Evolutionary conservation across 177 flowering plant species (phyloP).

Genomic region (Telopea speciosissima): DNA sequence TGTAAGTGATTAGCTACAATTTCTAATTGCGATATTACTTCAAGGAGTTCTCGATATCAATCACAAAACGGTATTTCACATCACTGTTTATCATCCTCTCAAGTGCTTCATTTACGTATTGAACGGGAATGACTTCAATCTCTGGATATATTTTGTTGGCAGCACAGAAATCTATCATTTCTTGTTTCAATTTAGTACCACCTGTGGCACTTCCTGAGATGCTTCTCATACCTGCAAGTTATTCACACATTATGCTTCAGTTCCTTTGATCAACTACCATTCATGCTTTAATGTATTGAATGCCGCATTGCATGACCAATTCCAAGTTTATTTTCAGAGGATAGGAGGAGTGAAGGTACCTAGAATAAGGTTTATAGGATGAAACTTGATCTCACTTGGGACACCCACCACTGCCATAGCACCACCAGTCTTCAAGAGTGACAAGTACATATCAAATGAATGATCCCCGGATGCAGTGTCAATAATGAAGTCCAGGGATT

Average conservation of each 20-base stretch:
- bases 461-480: conserved; percentile 91
- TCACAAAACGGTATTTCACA: conserved; percentile 83
- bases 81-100: conserved; percentile 73
- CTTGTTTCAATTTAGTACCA: conserved; percentile 67
- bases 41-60: conserved; percentile 41
- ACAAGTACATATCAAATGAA: conserved; percentile 74
- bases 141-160: conserved; percentile 63
- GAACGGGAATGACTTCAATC: conserved; percentile 66
- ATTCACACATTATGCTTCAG: background rate
- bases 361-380: conserved; percentile 51
- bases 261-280: background rate
- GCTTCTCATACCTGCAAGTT: conserved; percentile 54
- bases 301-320: background rate
- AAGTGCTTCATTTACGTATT: conserved; percentile 76
- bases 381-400: conserved; percentile 72
- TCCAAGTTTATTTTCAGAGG: background rate
- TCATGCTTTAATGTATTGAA: background rate
- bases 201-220: conserved; percentile 74
- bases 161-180: conserved; percentile 86
- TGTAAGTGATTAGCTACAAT: too few species aligned
- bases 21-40: too few species aligned
- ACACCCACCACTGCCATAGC: conserved; percentile 65
- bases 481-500: conserved; percentile 67
- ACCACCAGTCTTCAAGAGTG: conserved; percentile 62
- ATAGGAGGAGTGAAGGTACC: conserved; percentile 34